Conservation (phyloP, 352 stramenopile species). For the Pythium aquatile region DNA sequence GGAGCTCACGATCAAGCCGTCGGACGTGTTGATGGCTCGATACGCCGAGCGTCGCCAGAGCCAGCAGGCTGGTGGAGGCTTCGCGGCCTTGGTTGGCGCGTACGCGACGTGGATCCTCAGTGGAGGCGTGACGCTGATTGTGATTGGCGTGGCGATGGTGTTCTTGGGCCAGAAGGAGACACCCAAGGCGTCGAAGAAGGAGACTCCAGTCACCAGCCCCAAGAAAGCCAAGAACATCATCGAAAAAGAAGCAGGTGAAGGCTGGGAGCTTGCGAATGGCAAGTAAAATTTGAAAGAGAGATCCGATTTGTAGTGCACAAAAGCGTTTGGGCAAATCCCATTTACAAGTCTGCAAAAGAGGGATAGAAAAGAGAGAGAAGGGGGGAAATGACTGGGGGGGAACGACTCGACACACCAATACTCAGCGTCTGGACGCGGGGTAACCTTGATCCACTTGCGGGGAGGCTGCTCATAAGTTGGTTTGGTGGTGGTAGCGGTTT, state of each 20-base stretch:
- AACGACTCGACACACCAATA: conserved; percentile 1
- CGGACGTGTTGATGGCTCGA: conserved; percentile 35
- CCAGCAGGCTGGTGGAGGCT: conserved; percentile 7
- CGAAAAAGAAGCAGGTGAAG: conserved; percentile 31
- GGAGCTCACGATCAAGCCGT: conserved; percentile 48
- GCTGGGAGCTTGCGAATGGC: conserved; percentile 54
- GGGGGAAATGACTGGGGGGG: background rate
- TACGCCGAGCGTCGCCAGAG: conserved; percentile 24
- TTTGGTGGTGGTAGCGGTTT: conserved; percentile 30
- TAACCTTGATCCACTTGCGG: background rate
- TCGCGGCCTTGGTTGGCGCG: conserved; percentile 3
- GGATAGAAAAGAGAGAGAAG: background rate
- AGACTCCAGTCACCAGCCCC: conserved; percentile 7
- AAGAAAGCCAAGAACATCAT: conserved; percentile 25
- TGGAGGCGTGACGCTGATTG: conserved; percentile 48
- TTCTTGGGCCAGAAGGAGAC: conserved; percentile 5
- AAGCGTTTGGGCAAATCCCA: conserved; percentile 28
- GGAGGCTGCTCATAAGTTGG: conserved; percentile 35
- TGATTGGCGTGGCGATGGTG: conserved; percentile 38
- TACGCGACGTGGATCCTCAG: conserved; percentile 43
- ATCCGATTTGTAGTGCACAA: conserved; percentile 28
- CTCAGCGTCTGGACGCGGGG: background rate
- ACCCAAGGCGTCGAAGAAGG: conserved; percentile 33
- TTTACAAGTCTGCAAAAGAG: conserved; percentile 24
- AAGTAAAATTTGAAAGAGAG: conserved; percentile 19